Evolutionary conservation across 768 basidiomycete genomes (phyloP).

Genomic region (Daedaleopsis sinensis): DNA sequence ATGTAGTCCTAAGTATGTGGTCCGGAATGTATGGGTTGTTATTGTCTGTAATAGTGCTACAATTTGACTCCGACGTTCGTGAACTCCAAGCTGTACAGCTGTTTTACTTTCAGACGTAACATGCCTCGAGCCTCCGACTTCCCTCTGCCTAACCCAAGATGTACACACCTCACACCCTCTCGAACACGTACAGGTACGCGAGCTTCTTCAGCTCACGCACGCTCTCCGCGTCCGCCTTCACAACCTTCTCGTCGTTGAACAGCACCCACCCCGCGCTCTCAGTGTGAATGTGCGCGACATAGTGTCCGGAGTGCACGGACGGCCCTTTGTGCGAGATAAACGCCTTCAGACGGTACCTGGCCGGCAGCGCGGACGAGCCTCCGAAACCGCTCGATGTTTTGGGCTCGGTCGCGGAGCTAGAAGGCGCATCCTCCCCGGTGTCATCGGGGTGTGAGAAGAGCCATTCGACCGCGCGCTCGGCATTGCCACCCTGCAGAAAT

Average conservation of each 20-base stretch:
- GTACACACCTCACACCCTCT: slow-evolving; percentile 42
- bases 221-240: slow-evolving; percentile 82
- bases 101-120: no score
- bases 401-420: slow-evolving; percentile 29
- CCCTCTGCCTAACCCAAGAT: slow-evolving; percentile 6
- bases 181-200: slow-evolving; percentile 95
- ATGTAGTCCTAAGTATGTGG: no score
- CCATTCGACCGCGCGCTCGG: slow-evolving; percentile 94
- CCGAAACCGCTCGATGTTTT: slow-evolving; percentile 33
- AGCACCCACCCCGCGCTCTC: slow-evolving; percentile 77
- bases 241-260: slow-evolving; percentile 97
- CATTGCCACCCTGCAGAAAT: slow-evolving; percentile 60
- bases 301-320: slow-evolving; percentile 93
- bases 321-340: slow-evolving; percentile 98
- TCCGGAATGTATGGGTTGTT: no score
- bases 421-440: slow-evolving; percentile 57
- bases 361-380: slow-evolving; percentile 69
- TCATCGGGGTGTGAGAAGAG: slow-evolving; percentile 94
- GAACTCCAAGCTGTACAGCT: no score
- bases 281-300: slow-evolving; percentile 76
- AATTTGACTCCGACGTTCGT: no score
- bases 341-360: slow-evolving; percentile 79
- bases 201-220: slow-evolving; percentile 78
- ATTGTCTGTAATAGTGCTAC: no score
- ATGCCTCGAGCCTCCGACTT: no score